These are phyloP conservation scores for Fusarium sp. DNA, from an alignment of 2,329 filamentous ascomycete species.

Conservation along the genomic window DNA sequence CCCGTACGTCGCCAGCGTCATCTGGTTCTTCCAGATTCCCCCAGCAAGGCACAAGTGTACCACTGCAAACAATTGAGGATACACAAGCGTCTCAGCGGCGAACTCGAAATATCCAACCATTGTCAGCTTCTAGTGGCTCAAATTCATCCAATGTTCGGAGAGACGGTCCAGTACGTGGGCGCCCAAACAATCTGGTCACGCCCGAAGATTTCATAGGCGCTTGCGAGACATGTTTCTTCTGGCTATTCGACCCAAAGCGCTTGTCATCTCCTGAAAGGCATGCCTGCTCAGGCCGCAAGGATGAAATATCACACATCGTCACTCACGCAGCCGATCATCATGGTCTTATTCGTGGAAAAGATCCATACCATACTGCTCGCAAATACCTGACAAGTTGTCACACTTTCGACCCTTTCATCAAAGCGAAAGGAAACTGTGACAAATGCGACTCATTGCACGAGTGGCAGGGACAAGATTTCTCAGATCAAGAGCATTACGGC, in stretches of 20 bases:
- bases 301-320: constrained; percentile 37
- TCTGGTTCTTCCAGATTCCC: background rate
- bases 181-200: background rate
- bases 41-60: background rate
- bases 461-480: constrained; percentile 22
- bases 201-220: constrained; percentile 3
- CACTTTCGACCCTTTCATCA: constrained; percentile 2
- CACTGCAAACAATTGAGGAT: background rate
- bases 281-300: constrained; percentile 26
- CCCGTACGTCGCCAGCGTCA: background rate
- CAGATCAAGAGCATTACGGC: constrained; percentile 18
- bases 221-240: constrained; percentile 30
- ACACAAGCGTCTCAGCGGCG: background rate
- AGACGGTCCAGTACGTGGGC: background rate
- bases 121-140: background rate
- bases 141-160: background rate
- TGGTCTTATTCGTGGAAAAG: constrained; percentile 32
- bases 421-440: constrained; percentile 26
- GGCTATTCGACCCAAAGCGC: constrained; percentile 1
- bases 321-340: constrained; percentile 35
- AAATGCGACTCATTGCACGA: constrained; percentile 23
- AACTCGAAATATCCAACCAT: background rate
- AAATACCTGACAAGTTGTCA: constrained; percentile 29
- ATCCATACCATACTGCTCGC: constrained; percentile 21
- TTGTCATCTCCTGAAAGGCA: constrained; percentile 15